These are phyloP conservation scores for Pseudonitzschia delicatissima DNA, from an alignment of 108 stramenopile genomes.

Conservation along the genomic window DNA sequence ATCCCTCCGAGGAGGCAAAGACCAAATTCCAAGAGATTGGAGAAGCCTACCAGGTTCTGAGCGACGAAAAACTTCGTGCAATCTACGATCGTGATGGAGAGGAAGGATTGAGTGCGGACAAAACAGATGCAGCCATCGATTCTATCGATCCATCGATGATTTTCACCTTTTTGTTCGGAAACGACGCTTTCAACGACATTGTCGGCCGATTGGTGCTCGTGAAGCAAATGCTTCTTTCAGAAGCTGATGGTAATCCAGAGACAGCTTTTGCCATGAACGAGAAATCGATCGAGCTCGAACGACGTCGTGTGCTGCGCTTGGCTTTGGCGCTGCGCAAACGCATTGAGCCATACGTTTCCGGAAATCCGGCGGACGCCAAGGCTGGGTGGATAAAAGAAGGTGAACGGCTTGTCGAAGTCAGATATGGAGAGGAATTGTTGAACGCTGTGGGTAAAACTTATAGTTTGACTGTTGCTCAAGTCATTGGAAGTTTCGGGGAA, in stretches of 20 bases:
- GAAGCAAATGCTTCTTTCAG: conserved; percentile 42
- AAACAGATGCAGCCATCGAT: conserved; percentile 32
- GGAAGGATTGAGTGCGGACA: conserved; percentile 50
- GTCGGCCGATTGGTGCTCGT: conserved; percentile 50
- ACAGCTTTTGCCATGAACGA: background rate
- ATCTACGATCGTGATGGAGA: conserved; percentile 55
- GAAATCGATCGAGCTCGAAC: background rate
- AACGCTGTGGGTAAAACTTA: conserved; percentile 6
- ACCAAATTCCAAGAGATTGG: conserved; percentile 63
- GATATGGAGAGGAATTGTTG: conserved; percentile 13
- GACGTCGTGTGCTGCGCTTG: conserved; percentile 15
- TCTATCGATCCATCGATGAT: conserved; percentile 45
- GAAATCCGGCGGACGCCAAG: background rate
- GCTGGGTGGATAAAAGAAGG: conserved; percentile 10
- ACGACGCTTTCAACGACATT: conserved; percentile 59
- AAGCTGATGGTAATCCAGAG: conserved; percentile 2
- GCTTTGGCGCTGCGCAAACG: conserved; percentile 4
- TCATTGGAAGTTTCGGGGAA: background rate
- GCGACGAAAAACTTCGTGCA: conserved; percentile 49
- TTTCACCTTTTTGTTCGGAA: conserved; percentile 63
- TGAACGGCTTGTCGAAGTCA: conserved; percentile 7
- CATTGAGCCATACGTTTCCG: background rate
- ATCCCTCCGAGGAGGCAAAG: conserved; percentile 56
- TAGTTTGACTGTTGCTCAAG: background rate
- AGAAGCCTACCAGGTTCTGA: conserved; percentile 71